Evolutionary conservation across 116 monocot species (phyloP).

Genomic region (Iris pallida): DNA sequence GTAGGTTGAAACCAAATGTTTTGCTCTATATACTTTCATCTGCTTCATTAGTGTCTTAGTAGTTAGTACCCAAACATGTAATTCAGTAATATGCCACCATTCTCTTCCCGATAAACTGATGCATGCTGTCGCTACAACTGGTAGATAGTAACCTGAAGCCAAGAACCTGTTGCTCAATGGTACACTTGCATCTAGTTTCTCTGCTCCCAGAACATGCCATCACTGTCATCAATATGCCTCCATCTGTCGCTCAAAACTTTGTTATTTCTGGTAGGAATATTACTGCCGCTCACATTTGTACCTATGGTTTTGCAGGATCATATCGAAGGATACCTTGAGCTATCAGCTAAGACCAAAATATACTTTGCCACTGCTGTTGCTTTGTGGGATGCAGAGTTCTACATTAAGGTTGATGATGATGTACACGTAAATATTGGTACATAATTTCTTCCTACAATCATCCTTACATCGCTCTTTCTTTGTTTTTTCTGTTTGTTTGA

Average conservation of each 20-base stretch:
- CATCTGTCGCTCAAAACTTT: neutral
- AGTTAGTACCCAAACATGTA: too few species aligned
- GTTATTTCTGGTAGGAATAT: neutral
- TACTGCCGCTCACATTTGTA: neutral
- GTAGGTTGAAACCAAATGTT: too few species aligned
- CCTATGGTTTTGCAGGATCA: constrained; percentile 55
- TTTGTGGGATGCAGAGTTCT: constrained; percentile 96
- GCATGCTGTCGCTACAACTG: too few species aligned
- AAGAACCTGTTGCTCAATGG: too few species aligned
- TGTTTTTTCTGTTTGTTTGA: neutral
- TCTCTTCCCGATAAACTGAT: too few species aligned
- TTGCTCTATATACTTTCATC: too few species aligned
- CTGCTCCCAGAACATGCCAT: neutral
- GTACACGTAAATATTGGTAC: constrained; percentile 98
- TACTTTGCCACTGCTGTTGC: constrained; percentile 88
- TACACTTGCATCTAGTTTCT: neutral
- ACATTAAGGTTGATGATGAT: constrained; percentile 96
- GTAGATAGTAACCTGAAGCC: too few species aligned
- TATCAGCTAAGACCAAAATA: constrained; percentile 86
- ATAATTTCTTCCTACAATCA: neutral
- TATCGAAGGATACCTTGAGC: constrained; percentile 95
- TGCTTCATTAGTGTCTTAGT: too few species aligned
- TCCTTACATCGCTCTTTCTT: neutral
- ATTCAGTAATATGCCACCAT: too few species aligned
- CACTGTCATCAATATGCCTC: neutral